Conservation (phyloP, 1,284 basidiomycete genomes). For the Coniferiporia weirii region DNA sequence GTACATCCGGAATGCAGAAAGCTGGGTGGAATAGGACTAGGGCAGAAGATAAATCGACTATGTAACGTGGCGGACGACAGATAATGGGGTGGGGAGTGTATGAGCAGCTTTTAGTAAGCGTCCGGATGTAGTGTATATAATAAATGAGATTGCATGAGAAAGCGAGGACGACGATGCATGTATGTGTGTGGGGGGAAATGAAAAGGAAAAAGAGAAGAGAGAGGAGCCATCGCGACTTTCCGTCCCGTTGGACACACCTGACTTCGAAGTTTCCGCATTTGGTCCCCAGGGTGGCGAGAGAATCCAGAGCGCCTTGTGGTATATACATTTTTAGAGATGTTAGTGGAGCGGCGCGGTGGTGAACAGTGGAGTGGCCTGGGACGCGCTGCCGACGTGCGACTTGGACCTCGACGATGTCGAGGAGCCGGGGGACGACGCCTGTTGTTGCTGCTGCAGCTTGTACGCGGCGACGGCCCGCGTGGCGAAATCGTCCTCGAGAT, state of each 20-base stretch:
- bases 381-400: neutral
- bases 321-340: neutral
- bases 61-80: neutral
- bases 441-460: neutral
- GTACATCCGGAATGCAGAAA: neutral
- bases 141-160: neutral
- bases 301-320: neutral
- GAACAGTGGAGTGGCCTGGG: neutral
- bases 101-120: neutral
- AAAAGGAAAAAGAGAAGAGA: neutral
- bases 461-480: slow-evolving; percentile 18
- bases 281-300: neutral
- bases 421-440: neutral
- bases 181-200: too few species aligned
- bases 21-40: neutral
- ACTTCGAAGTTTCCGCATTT: neutral
- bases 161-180: slow-evolving; percentile 1
- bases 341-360: neutral
- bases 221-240: neutral
- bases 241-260: neutral
- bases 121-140: neutral
- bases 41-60: neutral
- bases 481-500: slow-evolving; percentile 36
- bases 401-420: neutral
- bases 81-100: neutral